Base-by-base conservation (phyloP, 1,139 yeast species). In the Candida sp. region DNA sequence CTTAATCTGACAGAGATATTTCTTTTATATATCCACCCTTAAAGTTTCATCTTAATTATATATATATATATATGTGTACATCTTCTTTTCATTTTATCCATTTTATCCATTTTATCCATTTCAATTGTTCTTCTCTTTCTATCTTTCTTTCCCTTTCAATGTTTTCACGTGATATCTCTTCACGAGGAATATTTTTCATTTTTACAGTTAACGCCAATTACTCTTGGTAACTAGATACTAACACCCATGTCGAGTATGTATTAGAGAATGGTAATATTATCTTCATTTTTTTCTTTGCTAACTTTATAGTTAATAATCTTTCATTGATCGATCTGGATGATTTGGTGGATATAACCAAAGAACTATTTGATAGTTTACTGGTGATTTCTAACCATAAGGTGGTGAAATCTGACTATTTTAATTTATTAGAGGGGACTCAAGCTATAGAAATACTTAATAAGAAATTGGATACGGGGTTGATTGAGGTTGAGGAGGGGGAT, bases 371-470 rank as follows among this genome's bases (percentile, higher is more conserved):
- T 2, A 63, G 75, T 30, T 52, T 73, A 22, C 45, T 50, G 9
- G 48, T 49, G 5, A 58, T 79, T 36, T 54, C 61, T 30, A 64
- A 70, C 30, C 57, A 59, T 33, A 67, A 67, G 38, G 81, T 86
- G 19, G 74, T 80, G 4, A 79, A 80, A 53, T 71, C 77, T 2
- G 70, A 76, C 0, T 58, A 62, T 33, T 84, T 84, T 59, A 78
- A 82, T 47, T 61, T 85, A 33, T 69, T 85, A 44, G 88, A 84
- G 53, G 91, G 91, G 0, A 84, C 95, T 0, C 78, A 87, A 52
- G 90, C 95, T 0, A 63, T 84, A 43, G 95, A 86, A 57, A 74
- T 81, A 5, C 64, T 75, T 44, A 85, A 84, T 54, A 64, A 70
- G n/a, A 75, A 74, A 46, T 62, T 86, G 38, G 95, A 86, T 52